Conservation (phyloP, 176 grass and related monocot genomes). For the Paspalum notatum region DNA sequence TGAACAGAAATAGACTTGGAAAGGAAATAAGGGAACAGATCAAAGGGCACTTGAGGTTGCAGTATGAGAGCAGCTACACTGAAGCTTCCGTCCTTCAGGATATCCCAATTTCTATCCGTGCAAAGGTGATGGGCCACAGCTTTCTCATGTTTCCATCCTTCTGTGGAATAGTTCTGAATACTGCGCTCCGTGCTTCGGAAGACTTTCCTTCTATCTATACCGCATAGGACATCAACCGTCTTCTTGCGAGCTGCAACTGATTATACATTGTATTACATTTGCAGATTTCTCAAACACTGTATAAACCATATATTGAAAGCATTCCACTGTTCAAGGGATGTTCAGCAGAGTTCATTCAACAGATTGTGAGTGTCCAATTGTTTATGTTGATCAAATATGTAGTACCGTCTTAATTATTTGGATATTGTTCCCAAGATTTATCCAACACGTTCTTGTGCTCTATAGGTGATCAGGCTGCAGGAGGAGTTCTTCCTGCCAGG, state of each 20-base stretch:
- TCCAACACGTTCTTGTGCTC: conserved; percentile 13
- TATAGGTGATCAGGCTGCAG: conserved; percentile 83
- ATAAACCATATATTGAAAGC: conserved; percentile 77
- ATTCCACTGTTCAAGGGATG: conserved; percentile 83
- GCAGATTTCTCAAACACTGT: conserved; percentile 94
- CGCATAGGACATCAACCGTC: not conserved
- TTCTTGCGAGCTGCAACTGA: conserved; percentile 30
- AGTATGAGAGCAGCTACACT: conserved; percentile 93
- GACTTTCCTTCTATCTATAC: not conserved
- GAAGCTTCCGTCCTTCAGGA: conserved; percentile 92
- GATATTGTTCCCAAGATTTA: not conserved
- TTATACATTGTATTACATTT: conserved; percentile 6
- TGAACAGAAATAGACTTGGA: conserved; percentile 92
- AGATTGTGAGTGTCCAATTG: conserved; percentile 70
- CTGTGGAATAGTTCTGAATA: conserved; percentile 3
- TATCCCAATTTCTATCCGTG: conserved; percentile 88
- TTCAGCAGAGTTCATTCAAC: conserved; percentile 94
- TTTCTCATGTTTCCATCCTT: conserved; percentile 3
- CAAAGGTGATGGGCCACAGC: conserved; percentile 58
- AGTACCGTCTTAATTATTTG: not conserved
- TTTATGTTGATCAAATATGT: not conserved
- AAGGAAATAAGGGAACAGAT: conserved; percentile 90
- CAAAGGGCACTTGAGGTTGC: conserved; percentile 86
- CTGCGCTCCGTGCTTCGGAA: not conserved
- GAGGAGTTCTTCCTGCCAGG: conserved; percentile 96